These are phyloP conservation scores for Euphorbia peplus DNA, from an alignment of 345 rosid species.

Conservation along the genomic window DNA sequence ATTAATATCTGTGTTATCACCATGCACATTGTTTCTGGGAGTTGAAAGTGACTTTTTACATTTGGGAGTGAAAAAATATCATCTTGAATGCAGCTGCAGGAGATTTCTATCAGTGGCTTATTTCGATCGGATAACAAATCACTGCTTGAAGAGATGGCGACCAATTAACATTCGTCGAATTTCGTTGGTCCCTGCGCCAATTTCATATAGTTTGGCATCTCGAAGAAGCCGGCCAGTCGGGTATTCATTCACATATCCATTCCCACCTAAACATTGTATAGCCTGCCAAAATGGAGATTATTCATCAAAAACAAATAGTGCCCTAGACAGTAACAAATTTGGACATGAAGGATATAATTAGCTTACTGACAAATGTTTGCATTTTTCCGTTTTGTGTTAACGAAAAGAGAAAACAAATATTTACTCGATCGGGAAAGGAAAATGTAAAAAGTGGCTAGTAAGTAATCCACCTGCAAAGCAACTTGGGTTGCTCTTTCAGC, in stretches of 20 bases:
- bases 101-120: background rate
- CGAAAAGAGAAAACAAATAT: background rate
- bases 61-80: background rate
- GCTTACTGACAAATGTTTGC: too few species aligned
- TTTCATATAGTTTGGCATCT: conserved; percentile 91
- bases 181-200: conserved; percentile 97
- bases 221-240: conserved; percentile 84
- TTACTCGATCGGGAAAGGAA: background rate
- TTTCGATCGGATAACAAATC: conserved; percentile 14
- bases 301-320: background rate
- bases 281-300: conserved; percentile 50
- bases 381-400: background rate
- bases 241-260: conserved; percentile 87
- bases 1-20: too few species aligned
- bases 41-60: background rate
- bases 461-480: conserved; percentile 84
- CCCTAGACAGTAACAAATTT: background rate
- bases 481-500: conserved; percentile 97
- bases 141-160: conserved; percentile 75
- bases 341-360: background rate
- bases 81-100: background rate
- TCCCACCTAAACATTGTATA: conserved; percentile 93
- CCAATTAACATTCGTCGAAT: conserved; percentile 89
- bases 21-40: background rate
- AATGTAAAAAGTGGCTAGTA: background rate